phyloP scores from a whole-genome alignment of 441 rosid genomes.

The Euphorbia celastroides region DNA sequence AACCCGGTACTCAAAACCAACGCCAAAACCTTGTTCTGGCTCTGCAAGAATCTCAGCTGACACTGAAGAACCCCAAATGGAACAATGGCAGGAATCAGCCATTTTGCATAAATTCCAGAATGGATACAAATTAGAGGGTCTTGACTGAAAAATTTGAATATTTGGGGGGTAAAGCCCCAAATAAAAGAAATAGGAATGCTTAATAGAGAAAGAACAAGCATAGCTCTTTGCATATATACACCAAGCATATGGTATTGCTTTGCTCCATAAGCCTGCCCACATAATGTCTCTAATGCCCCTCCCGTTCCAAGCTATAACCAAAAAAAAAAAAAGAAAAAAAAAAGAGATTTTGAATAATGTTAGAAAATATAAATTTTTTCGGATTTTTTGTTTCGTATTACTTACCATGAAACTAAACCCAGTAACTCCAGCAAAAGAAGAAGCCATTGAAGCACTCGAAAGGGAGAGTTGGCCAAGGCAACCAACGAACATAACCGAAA shows the following conservation, averaged over 20 bases:
- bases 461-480: conserved; percentile 43
- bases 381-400: no score
- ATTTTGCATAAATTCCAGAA: conserved; percentile 30
- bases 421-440: conserved; percentile 52
- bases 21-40: conserved; percentile 30
- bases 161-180: conserved; percentile 25
- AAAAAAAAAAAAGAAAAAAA: no score
- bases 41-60: conserved; percentile 31
- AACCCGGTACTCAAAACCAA: conserved; percentile 25
- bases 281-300: conserved; percentile 37
- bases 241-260: conserved; percentile 40
- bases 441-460: conserved; percentile 51
- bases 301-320: conserved; percentile 48
- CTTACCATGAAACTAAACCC: conserved; percentile 43
- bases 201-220: conserved; percentile 25
- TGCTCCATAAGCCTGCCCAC: conserved; percentile 46
- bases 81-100: conserved; percentile 35
- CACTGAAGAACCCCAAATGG: conserved; percentile 30
- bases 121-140: conserved; percentile 29
- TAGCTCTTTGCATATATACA: conserved; percentile 37
- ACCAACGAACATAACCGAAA: conserved; percentile 44
- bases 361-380: no score
- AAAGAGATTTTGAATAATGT: no score
- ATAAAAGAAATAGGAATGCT: conserved; percentile 30
- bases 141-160: conserved; percentile 29